phyloP scores from a whole-genome alignment of 345 rosid species.

The Camelina sativa region DNA sequence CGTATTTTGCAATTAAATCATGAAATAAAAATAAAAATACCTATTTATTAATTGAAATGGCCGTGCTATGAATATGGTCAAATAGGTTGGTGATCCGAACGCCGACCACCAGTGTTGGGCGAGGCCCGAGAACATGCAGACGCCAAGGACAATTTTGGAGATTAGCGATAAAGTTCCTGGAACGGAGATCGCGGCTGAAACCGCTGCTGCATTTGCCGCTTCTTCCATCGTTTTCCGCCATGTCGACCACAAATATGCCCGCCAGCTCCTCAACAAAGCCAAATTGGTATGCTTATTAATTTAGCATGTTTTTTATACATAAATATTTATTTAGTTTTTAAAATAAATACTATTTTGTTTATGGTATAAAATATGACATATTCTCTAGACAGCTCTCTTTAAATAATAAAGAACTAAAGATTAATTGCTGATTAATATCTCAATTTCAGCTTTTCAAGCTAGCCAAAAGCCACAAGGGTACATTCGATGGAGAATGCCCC shows the following conservation, averaged over 20 bases:
- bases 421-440: neutral
- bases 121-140: constrained; percentile 80
- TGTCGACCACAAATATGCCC: constrained; percentile 58
- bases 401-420: neutral
- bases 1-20: neutral
- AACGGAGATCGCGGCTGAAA: constrained; percentile 84
- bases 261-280: constrained; percentile 80
- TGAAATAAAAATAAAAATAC: neutral
- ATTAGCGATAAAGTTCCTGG: constrained; percentile 63
- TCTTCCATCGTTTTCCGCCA: constrained; percentile 69
- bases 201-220: constrained; percentile 85
- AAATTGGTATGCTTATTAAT: constrained; percentile 51
- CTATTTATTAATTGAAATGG: neutral
- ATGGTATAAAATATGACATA: neutral
- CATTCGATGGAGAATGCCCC: constrained; percentile 96
- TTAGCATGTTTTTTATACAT: neutral
- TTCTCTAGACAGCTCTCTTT: neutral
- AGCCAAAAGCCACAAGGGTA: constrained; percentile 70
- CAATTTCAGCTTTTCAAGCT: constrained; percentile 66
- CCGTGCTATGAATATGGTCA: constrained; percentile 25
- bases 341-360: neutral
- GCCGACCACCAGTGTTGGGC: constrained; percentile 85
- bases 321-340: neutral
- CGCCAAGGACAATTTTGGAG: constrained; percentile 67
- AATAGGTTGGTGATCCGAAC: constrained; percentile 76